Conservation (phyloP, 2,329 filamentous ascomycete genomes). For the Colletotrichum magnum region DNA sequence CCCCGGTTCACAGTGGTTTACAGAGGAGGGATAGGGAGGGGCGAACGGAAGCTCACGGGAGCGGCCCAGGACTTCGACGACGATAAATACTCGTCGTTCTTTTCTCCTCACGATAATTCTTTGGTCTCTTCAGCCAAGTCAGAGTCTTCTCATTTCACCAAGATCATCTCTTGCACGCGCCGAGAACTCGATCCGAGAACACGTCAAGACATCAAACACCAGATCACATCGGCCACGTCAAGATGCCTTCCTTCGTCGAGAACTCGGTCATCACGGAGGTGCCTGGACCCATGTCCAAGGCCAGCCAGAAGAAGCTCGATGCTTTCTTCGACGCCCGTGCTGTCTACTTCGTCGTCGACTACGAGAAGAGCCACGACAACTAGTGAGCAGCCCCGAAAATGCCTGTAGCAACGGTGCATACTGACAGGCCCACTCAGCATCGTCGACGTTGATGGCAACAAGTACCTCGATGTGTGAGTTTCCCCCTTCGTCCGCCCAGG, state of each 20-base stretch:
- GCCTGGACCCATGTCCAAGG: conserved; percentile 57
- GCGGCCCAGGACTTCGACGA: not conserved
- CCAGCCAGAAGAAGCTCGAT: conserved; percentile 58
- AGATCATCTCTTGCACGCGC: not conserved
- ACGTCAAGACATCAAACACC: not conserved
- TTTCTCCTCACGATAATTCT: not conserved
- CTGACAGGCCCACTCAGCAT: conserved; percentile 47
- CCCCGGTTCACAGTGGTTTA: conserved; percentile 10
- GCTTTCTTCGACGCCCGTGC: conserved; percentile 66
- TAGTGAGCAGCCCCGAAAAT: conserved; percentile 50
- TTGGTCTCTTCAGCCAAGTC: not conserved
- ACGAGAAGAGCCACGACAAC: conserved; percentile 66
- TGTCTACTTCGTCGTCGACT: conserved; percentile 67
- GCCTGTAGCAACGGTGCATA: not conserved
- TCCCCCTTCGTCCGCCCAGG: not conserved
- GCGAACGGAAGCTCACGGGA: conserved; percentile 19
- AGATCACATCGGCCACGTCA: conserved; percentile 31
- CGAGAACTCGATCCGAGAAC: not conserved
- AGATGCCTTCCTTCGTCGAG: conserved; percentile 52
- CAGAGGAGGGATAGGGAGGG: not conserved
- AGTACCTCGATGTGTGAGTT: conserved; percentile 62
- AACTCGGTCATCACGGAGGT: conserved; percentile 54
- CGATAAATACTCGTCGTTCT: conserved; percentile 33
- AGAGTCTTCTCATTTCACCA: not conserved
- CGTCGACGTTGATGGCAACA: conserved; percentile 65